phyloP scores from a whole-genome alignment of 495 filamentous ascomycete species.

The Pseudotulostoma volvatum region DNA sequence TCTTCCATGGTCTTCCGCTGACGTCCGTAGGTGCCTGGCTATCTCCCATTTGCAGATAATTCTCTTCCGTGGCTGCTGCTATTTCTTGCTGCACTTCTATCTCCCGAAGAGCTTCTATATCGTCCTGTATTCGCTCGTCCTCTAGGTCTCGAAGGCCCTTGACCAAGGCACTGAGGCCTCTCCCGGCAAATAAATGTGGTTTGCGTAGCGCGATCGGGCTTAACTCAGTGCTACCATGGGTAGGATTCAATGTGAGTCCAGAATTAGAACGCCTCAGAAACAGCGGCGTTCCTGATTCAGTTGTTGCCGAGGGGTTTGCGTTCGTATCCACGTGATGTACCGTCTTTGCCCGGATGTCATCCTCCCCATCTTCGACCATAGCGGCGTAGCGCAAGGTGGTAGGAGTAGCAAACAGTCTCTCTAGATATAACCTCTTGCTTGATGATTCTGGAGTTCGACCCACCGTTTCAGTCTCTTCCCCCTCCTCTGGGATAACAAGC shows the following conservation, averaged over 20 bases:
- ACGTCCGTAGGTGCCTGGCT: slow-evolving; percentile 38
- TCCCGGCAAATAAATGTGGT: slow-evolving; percentile 47
- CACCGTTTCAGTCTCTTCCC: slow-evolving; percentile 20
- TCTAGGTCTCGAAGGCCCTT: slow-evolving; percentile 63
- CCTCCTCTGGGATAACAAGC: slow-evolving; percentile 15
- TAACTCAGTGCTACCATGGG: slow-evolving; percentile 10
- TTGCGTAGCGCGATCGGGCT: slow-evolving; percentile 36
- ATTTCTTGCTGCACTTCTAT: slow-evolving; percentile 44
- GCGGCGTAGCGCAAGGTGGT: slow-evolving; percentile 30
- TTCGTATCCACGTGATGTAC: too few species aligned
- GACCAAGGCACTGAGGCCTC: slow-evolving; percentile 65
- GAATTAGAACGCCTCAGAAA: slow-evolving; percentile 49
- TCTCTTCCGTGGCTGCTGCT: slow-evolving; percentile 1
- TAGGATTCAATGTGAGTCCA: slow-evolving; percentile 11
- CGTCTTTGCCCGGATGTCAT: slow-evolving; percentile 8
- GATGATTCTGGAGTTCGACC: slow-evolving; percentile 46
- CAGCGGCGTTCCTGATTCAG: slow-evolving; percentile 42
- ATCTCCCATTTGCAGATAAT: slow-evolving; percentile 39
- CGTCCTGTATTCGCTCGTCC: slow-evolving; percentile 59
- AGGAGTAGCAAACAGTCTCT: slow-evolving; percentile 48
- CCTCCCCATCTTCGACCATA: slow-evolving; percentile 21
- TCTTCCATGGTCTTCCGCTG: slow-evolving; percentile 10
- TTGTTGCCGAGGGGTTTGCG: slow-evolving; percentile 6
- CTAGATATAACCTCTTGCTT: slow-evolving; percentile 43
- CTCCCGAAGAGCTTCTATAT: slow-evolving; percentile 66